Evolutionary conservation across 345 rosid genomes (phyloP).

Genomic region (Diplotaxis tenuifolia): DNA sequence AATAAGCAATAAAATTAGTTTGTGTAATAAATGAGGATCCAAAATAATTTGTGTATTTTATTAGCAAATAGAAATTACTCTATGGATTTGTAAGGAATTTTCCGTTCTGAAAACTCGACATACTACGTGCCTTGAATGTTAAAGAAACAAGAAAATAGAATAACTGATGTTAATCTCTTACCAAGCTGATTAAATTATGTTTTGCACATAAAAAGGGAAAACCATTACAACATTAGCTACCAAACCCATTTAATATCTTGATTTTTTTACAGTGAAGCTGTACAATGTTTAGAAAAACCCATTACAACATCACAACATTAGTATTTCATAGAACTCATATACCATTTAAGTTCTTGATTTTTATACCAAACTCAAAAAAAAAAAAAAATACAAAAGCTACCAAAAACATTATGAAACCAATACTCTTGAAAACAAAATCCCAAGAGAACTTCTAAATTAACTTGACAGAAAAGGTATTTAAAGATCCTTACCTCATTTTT

Average conservation of each 20-base stretch:
- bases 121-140: background rate
- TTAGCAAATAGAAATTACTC: too few relatives aligned
- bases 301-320: background rate
- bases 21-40: too few relatives aligned
- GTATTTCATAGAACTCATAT: background rate
- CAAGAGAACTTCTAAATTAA: background rate
- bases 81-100: too few relatives aligned
- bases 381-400: background rate
- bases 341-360: background rate
- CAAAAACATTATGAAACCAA: background rate
- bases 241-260: background rate
- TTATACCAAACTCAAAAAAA: slow-evolving; percentile 1
- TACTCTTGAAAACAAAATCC: slow-evolving; percentile 1
- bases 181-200: slow-evolving; percentile 1
- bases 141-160: background rate
- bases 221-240: background rate
- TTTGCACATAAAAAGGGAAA: background rate
- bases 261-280: background rate
- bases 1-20: too few relatives aligned
- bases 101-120: background rate
- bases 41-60: too few relatives aligned
- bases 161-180: background rate
- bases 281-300: background rate
- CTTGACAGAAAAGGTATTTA: background rate
- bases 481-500: slow-evolving; percentile 3